phyloP scores from a whole-genome alignment of 176 grass and related monocot genomes.

The Lolium perenne region DNA sequence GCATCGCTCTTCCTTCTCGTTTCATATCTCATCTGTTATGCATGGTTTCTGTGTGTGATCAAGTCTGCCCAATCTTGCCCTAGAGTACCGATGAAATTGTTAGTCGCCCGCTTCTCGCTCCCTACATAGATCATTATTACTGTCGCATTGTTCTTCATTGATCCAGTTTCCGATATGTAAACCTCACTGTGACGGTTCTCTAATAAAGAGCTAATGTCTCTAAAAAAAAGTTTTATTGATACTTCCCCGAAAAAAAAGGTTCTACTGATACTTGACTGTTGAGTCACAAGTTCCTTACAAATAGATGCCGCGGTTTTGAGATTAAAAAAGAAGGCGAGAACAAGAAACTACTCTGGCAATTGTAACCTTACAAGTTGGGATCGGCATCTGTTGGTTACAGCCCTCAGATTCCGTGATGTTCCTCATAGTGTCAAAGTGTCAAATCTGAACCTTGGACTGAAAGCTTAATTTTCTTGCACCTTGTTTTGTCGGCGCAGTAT shows the following conservation, averaged over 20 bases:
- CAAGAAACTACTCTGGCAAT: not conserved
- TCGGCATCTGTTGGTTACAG: not conserved
- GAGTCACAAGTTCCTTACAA: not conserved
- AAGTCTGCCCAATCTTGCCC: not conserved
- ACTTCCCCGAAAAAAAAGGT: not conserved
- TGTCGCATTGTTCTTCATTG: not conserved
- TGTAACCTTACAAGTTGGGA: not conserved
- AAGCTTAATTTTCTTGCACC: conserved; percentile 16
- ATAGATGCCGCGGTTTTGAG: not conserved
- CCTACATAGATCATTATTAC: not conserved
- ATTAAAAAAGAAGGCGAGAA: not conserved
- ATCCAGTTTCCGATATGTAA: not conserved
- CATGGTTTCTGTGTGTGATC: not conserved
- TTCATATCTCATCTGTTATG: not conserved
- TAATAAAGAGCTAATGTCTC: not conserved
- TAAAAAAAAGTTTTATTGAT: not conserved
- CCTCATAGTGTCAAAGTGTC: not conserved
- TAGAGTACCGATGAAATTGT: not conserved
- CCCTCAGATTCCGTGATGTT: not conserved
- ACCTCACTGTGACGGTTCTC: not conserved
- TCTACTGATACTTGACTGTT: not conserved
- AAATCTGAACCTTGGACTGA: not conserved
- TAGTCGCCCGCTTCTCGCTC: not conserved
- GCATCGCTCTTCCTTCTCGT: not conserved
- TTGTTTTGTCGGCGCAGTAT: not conserved